A percentile compares a stretch with the other conserved stretches of the same genome.
Conservation (phyloP, 2,329 filamentous ascomycete species). For the Venturia asperata region DNA sequence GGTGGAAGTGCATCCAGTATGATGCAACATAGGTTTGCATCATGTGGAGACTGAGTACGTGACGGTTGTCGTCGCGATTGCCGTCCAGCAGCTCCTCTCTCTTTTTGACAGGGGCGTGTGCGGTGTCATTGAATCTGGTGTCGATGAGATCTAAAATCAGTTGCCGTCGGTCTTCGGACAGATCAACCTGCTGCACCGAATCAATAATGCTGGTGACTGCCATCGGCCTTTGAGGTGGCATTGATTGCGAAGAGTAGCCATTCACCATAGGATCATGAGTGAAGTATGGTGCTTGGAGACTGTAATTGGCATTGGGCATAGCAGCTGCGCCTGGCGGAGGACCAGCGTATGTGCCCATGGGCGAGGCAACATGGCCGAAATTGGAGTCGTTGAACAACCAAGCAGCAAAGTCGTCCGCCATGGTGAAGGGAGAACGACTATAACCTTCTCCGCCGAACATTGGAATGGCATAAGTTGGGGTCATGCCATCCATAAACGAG, state of each 20-base stretch:
- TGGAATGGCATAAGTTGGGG: conserved; percentile 60
- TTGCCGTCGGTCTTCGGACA: conserved; percentile 82
- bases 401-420: conserved; percentile 80
- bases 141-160: conserved; percentile 77
- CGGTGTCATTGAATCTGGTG: conserved; percentile 72
- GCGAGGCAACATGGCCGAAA: conserved; percentile 35
- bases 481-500: conserved; percentile 38
- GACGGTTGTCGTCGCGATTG: conserved; percentile 56
- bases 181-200: conserved; percentile 67
- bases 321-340: conserved; percentile 31
- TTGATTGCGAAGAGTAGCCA: conserved; percentile 42
- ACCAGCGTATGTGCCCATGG: conserved; percentile 30
- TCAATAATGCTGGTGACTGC: conserved; percentile 80
- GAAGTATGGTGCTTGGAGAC: conserved; percentile 45
- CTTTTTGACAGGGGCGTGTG: conserved; percentile 64
- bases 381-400: conserved; percentile 71
- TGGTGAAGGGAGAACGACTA: conserved; percentile 79
- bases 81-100: conserved; percentile 72
- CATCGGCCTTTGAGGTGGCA: conserved; percentile 71
- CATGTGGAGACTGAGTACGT: conserved; percentile 77
- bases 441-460: conserved; percentile 80
- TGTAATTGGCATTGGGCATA: conserved; percentile 36
- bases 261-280: conserved; percentile 43
- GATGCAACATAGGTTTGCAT: conserved; percentile 92
- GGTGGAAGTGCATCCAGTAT: conserved; percentile 92